phyloP scores from a whole-genome alignment of 768 basidiomycete genomes.

The Pulveroboletus sp. region DNA sequence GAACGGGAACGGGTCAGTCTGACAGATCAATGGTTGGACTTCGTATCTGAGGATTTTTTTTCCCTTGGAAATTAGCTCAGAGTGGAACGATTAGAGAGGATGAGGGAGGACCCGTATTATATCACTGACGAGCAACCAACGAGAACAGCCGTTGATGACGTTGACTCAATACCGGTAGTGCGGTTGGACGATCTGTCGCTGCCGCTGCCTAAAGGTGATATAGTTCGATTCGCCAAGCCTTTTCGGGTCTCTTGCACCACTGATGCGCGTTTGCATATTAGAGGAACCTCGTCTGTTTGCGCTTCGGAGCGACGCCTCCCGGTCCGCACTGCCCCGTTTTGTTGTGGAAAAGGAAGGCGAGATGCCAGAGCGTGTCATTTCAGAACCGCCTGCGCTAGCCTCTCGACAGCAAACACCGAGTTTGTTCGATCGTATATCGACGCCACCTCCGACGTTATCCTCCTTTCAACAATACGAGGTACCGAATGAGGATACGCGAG shows the following conservation, averaged over 20 bases:
- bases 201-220: conserved; percentile 32
- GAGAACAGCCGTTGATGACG: conserved; percentile 44
- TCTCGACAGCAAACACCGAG: conserved; percentile 22
- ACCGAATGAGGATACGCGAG: conserved; percentile 40
- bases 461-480: conserved; percentile 55
- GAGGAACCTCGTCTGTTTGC: conserved; percentile 41
- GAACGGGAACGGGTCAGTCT: conserved; percentile 59
- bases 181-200: conserved; percentile 69
- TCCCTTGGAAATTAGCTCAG: conserved; percentile 48
- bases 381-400: conserved; percentile 20
- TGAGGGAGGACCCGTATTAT: conserved; percentile 89
- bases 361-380: conserved; percentile 64
- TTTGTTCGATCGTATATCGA: conserved; percentile 30
- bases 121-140: conserved; percentile 60
- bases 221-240: neutral
- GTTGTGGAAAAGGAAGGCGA: conserved; percentile 77
- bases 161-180: conserved; percentile 93
- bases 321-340: conserved; percentile 44
- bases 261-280: conserved; percentile 20
- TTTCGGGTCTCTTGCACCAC: neutral
- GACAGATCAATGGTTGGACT: neutral
- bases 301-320: conserved; percentile 38
- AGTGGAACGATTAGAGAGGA: conserved; percentile 68
- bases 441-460: conserved; percentile 32
- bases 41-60: conserved; percentile 4